Evolutionary conservation across 176 grass and related monocot species (phyloP).

Genomic region (Poa pratensis): DNA sequence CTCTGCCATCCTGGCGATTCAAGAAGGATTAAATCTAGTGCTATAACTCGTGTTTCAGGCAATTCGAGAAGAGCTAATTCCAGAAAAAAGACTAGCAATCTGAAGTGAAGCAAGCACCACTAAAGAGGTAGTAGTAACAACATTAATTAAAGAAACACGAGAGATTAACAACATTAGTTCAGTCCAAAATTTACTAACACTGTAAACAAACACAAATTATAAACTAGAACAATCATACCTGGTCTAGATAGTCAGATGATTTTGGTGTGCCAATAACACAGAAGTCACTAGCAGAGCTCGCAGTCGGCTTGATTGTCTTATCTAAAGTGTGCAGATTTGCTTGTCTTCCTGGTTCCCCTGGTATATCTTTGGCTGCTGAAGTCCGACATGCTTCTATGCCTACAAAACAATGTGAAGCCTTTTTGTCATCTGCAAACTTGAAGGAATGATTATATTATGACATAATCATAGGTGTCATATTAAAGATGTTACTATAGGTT

Average conservation of each 20-base stretch:
- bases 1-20: conserved; percentile 66
- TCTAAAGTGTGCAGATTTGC: conserved; percentile 39
- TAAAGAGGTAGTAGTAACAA: background rate
- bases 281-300: conserved; percentile 46
- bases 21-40: conserved; percentile 10
- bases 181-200: background rate
- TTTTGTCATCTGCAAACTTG: conserved; percentile 32
- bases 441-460: background rate
- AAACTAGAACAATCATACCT: conserved; percentile 53
- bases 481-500: background rate
- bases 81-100: background rate
- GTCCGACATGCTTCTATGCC: conserved; percentile 47
- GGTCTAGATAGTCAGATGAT: conserved; percentile 55
- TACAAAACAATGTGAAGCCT: conserved; percentile 34
- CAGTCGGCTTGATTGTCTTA: conserved; percentile 47
- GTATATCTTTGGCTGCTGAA: conserved; percentile 38
- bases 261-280: conserved; percentile 43
- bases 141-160: background rate
- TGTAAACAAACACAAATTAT: background rate
- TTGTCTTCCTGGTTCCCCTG: conserved; percentile 48
- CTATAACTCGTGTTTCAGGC: background rate
- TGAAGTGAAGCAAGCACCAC: background rate
- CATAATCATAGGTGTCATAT: background rate
- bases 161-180: background rate
- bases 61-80: background rate